phyloP scores from a whole-genome alignment of 257 asterid genomes.

The Misopates orontium region DNA sequence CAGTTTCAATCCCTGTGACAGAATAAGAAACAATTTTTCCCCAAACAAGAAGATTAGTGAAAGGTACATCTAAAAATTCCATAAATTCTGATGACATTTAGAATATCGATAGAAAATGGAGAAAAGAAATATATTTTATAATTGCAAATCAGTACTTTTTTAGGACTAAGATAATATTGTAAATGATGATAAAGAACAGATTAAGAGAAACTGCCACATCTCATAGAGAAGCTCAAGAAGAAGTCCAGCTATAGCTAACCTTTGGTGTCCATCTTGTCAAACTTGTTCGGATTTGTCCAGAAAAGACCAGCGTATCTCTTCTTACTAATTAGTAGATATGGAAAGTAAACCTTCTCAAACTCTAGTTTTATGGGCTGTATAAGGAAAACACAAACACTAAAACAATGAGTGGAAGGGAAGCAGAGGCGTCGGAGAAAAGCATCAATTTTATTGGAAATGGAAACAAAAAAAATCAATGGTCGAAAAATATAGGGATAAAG shows the following conservation, averaged over 20 bases:
- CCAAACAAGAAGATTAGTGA: background rate
- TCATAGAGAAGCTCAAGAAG: conserved; percentile 25
- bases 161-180: conserved; percentile 1
- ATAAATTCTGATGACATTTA: background rate
- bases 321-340: conserved; percentile 92
- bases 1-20: conserved; percentile 89
- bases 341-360: conserved; percentile 96
- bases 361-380: conserved; percentile 89
- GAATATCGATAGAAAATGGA: background rate
- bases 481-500: no score
- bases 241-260: conserved; percentile 60
- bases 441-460: background rate
- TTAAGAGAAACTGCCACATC: conserved; percentile 21
- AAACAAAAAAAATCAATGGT: conserved; percentile 2
- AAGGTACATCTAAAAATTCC: conserved; percentile 3
- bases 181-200: conserved; percentile 13
- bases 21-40: conserved; percentile 9
- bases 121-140: background rate
- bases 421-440: conserved; percentile 2
- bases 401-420: conserved; percentile 3
- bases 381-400: conserved; percentile 25
- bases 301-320: conserved; percentile 99
- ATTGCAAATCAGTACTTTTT: background rate
- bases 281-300: conserved; percentile 93
- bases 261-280: conserved; percentile 97